A percentile compares a stretch with the other conserved stretches of the same genome.
These are phyloP conservation scores for Termitomyces titanicus DNA, from an alignment of 768 basidiomycete genomes.

Conservation along the genomic window DNA sequence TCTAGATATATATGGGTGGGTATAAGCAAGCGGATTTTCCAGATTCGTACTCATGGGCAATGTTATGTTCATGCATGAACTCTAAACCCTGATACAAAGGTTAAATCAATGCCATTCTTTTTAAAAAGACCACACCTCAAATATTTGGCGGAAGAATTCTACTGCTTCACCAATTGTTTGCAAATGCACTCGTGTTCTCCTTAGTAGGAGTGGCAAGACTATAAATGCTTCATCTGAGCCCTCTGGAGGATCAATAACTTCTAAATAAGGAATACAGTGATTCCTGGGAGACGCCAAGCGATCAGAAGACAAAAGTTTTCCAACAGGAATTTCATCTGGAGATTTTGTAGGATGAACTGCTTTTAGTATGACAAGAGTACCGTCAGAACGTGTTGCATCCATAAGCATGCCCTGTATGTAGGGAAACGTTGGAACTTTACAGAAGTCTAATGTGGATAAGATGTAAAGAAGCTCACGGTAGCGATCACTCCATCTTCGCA, in stretches of 20 bases:
- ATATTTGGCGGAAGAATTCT: slow-evolving; percentile 1
- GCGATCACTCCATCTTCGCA: slow-evolving; percentile 7
- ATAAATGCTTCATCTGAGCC: slow-evolving; percentile 7
- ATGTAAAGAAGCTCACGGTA: slow-evolving; percentile 4
- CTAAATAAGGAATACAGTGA: slow-evolving; percentile 28
- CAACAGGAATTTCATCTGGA: not conserved
- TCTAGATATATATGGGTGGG: not conserved
- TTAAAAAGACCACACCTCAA: slow-evolving; percentile 17
- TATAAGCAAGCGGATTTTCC: too few species aligned
- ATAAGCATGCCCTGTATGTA: not conserved
- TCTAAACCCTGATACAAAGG: slow-evolving; percentile 21
- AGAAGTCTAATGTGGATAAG: slow-evolving; percentile 6
- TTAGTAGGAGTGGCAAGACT: not conserved
- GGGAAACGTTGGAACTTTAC: too few species aligned
- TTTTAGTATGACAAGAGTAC: not conserved
- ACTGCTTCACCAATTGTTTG: slow-evolving; percentile 1
- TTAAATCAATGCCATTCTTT: slow-evolving; percentile 3
- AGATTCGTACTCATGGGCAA: slow-evolving; percentile 27
- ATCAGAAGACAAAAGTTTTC: not conserved
- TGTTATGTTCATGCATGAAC: slow-evolving; percentile 30
- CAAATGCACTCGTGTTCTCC: not conserved
- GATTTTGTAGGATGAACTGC: not conserved
- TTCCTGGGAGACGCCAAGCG: slow-evolving; percentile 18
- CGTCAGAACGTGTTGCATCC: not conserved
- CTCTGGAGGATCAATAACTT: slow-evolving; percentile 14